Evolutionary conservation across 2,329 filamentous ascomycete genomes (phyloP), one percentile per base, ranked within the genome.

Genomic region (Fusarium sterilihyphosum): DNA sequence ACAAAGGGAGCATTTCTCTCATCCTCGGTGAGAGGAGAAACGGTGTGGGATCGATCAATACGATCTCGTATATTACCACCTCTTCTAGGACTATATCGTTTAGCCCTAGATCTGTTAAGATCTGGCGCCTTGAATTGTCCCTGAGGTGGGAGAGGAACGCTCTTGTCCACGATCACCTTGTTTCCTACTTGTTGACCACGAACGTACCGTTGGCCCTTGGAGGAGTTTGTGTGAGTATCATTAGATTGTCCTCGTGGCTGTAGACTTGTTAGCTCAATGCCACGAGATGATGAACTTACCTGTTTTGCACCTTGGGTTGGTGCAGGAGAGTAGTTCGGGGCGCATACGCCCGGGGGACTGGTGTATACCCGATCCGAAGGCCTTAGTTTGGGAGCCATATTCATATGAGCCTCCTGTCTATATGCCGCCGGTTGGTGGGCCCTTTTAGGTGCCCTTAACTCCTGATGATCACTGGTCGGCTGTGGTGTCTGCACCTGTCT

Each of bases 1-100:
- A 71, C 37, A 33, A 12, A 17, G 1, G 60, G 67, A 8, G 53
- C 67, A 4, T 35, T 53, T 8, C 26, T 44, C 24, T 71, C 67
- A 40, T 52, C 56, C 26, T 54, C 53, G 14, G 61, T 70, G 12
- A 71, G 67, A 22, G 67, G 67, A 6, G 67, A 70, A 18, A 71
- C 67, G 16, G 47, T 49, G 11, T 22, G 11, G 16, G 20, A 17
- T 13, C 67, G 67, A 24, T 60, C 52, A 24, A 60, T 26, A 40
- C 3, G 31, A 10, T 54, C 49, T 35, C n/a, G 20, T 10, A 18
- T 16, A 16, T 26, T 41, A 14, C n/a, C 41, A 35, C 18, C 13
- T 46, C 40, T 22, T 24, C 26, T 49, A 5, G 31, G 22, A 58
- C 11, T 16, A 17, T 59, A 13, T 17, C 9, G 12, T 31, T 13